phyloP scores from a whole-genome alignment of 2,329 filamentous ascomycete genomes.

The Fusarium praegraminearum region DNA sequence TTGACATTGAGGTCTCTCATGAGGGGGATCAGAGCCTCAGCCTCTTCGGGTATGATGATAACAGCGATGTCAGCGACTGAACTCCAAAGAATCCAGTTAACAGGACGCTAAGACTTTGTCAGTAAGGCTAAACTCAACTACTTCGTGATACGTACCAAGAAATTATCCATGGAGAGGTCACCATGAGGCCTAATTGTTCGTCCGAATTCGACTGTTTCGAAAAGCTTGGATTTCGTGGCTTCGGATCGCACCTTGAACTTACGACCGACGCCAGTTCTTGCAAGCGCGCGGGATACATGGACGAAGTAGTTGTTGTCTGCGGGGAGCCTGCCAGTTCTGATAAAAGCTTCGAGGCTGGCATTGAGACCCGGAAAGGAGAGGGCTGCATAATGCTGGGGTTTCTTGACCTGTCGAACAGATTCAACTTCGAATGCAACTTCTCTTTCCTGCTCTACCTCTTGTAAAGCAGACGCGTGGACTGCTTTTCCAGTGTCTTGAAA shows the following conservation, averaged over 20 bases:
- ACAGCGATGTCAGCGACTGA: constrained; percentile 60
- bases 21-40: constrained; percentile 63
- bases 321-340: constrained; percentile 58
- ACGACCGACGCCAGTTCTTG: constrained; percentile 51
- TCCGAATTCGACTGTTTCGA: constrained; percentile 51
- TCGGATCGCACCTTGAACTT: constrained; percentile 49
- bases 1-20: constrained; percentile 47
- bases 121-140: neutral
- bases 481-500: constrained; percentile 46
- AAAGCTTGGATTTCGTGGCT: constrained; percentile 37
- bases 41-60: constrained; percentile 72
- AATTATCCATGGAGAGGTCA: constrained; percentile 41
- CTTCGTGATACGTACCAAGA: constrained; percentile 31
- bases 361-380: constrained; percentile 61
- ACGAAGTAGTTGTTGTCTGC: constrained; percentile 51
- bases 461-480: constrained; percentile 63
- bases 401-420: constrained; percentile 66
- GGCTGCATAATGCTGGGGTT: constrained; percentile 57
- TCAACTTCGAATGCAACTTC: constrained; percentile 70
- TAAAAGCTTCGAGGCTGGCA: constrained; percentile 61
- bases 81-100: constrained; percentile 72
- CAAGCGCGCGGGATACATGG: constrained; percentile 52
- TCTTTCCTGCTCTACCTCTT: constrained; percentile 70
- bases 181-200: constrained; percentile 40
- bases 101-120: constrained; percentile 54